A percentile compares a stretch with the other conserved stretches of the same genome.
Evolutionary conservation across 75 land plant genomes (phyloP).

Genomic region (Pinus tabuliformis): DNA sequence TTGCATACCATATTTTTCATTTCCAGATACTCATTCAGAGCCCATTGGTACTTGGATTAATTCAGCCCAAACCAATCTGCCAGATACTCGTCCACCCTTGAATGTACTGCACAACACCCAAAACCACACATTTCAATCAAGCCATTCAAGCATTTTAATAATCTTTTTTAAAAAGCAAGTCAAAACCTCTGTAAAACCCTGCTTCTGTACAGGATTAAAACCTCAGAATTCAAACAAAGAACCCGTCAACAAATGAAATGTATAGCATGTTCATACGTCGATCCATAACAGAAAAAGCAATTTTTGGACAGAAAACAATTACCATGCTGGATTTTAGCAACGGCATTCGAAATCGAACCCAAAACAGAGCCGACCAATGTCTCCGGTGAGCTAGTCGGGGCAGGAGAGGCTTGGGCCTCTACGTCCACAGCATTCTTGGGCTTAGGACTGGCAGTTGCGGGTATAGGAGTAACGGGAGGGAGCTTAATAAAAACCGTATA

Average conservation of each 20-base stretch:
- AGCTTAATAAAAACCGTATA: constrained; percentile 1
- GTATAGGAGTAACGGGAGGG: neutral
- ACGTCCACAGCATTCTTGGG: neutral
- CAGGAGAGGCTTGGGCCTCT: neutral
- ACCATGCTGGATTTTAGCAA: constrained; percentile 4
- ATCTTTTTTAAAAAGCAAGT: neutral
- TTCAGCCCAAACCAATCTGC: constrained; percentile 31
- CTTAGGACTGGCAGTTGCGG: neutral
- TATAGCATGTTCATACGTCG: neutral
- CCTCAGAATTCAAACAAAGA: neutral
- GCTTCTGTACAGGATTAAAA: too few species aligned
- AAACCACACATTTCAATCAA: neutral
- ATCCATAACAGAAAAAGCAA: neutral
- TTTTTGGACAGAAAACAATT: neutral
- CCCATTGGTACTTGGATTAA: constrained; percentile 32
- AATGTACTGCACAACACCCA: constrained; percentile 7
- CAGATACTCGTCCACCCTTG: constrained; percentile 19
- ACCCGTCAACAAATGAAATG: neutral
- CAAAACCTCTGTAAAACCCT: neutral
- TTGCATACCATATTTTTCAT: constrained; percentile 17
- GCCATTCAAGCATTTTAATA: neutral
- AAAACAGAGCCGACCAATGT: neutral
- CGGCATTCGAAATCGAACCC: neutral
- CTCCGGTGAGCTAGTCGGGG: neutral
- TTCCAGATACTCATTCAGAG: constrained; percentile 25